These are phyloP conservation scores for Solanum corneliomulleri DNA, from an alignment of 257 asterid species.

Conservation along the genomic window DNA sequence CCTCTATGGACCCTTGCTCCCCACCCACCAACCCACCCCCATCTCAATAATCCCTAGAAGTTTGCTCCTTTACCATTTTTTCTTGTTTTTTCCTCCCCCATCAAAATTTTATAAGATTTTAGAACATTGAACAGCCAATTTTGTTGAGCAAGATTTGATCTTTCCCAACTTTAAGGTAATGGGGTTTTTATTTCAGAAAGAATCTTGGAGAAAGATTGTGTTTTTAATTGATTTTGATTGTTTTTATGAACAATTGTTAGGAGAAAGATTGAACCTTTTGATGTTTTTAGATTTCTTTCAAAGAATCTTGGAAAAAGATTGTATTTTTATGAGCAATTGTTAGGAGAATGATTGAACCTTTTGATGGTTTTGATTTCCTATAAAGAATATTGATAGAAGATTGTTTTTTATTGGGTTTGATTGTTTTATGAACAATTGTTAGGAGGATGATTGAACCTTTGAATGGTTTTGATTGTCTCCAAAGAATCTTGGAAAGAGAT, in stretches of 20 bases:
- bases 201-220: not conserved
- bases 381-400: not conserved
- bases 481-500: not conserved
- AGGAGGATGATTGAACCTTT: not conserved
- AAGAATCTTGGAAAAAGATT: not conserved
- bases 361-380: not conserved
- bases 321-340: not conserved
- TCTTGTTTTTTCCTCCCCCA: not conserved
- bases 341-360: not conserved
- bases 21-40: not conserved
- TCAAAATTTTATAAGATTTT: not conserved
- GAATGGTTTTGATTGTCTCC: not conserved
- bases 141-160: not conserved
- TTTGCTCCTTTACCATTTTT: not conserved
- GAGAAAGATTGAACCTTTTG: not conserved
- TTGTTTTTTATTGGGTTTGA: not conserved
- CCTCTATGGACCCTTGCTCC: not conserved
- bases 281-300: not conserved
- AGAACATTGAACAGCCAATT: not conserved
- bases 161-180: not conserved
- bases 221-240: not conserved
- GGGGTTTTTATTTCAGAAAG: not conserved
- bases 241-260: not conserved
- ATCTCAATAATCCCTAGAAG: not conserved
- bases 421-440: not conserved